Evolutionary conservation across 2,329 filamentous ascomycete genomes (phyloP).

Genomic region (Cladobotryum mycophilum): DNA sequence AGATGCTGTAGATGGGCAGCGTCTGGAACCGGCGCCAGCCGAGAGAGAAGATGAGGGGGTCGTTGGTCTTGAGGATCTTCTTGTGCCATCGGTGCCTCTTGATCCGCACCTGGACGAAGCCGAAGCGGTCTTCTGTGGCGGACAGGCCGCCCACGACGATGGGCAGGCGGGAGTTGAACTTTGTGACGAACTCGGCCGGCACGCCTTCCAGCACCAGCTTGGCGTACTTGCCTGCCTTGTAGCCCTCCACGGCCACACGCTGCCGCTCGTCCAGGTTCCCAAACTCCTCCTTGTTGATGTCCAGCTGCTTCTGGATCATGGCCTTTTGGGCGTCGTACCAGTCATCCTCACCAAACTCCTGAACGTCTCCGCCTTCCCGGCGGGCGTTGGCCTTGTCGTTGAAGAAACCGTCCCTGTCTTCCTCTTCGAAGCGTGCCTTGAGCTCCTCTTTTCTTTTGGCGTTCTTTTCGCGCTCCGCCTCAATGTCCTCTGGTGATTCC

Average conservation of each 20-base stretch:
- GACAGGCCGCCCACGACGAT: conserved; percentile 88
- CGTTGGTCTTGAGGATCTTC: conserved; percentile 97
- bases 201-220: conserved; percentile 85
- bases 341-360: conserved; percentile 93
- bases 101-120: conserved; percentile 90
- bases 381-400: conserved; percentile 79
- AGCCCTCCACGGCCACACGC: conserved; percentile 78
- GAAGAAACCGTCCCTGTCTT: conserved; percentile 92
- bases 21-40: conserved; percentile 95
- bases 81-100: conserved; percentile 99
- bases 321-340: conserved; percentile 99
- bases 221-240: conserved; percentile 86
- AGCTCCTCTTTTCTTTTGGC: conserved; percentile 91
- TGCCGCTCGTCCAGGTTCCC: conserved; percentile 80
- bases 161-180: conserved; percentile 76
- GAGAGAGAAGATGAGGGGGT: conserved; percentile 92
- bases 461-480: conserved; percentile 84
- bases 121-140: conserved; percentile 90
- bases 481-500: conserved; percentile 51
- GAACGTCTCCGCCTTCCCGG: conserved; percentile 58
- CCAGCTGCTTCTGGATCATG: conserved; percentile 85
- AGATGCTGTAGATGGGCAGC: conserved; percentile 88
- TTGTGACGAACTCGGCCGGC: conserved; percentile 79
- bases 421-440: conserved; percentile 89
- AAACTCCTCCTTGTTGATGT: conserved; percentile 94